Evolutionary conservation across 1,139 yeast genomes (phyloP).

Genomic region (Yamadazyma blattariae): DNA sequence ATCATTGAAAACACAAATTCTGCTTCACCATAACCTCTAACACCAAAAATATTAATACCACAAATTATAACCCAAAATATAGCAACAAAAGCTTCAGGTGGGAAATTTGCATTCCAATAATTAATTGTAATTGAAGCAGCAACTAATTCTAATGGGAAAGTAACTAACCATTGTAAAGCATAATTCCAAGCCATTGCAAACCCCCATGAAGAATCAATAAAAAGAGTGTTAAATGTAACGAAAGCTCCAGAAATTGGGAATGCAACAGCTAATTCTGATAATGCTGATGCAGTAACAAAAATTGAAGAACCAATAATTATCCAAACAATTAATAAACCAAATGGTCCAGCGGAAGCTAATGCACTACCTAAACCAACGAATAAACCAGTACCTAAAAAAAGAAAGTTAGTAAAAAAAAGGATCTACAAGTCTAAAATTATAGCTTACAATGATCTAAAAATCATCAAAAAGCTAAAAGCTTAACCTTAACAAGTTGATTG

Average conservation of each 20-base stretch:
- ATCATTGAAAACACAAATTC: constrained; percentile 29
- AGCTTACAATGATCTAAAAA: too few relatives aligned
- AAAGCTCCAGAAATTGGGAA: constrained; percentile 42
- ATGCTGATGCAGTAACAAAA: constrained; percentile 33
- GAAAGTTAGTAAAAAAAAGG: constrained; percentile 6
- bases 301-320: constrained; percentile 28
- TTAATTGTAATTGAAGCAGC: constrained; percentile 37
- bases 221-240: constrained; percentile 35
- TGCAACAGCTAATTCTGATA: constrained; percentile 38
- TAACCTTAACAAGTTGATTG: too few relatives aligned
- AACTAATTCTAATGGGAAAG: constrained; percentile 37
- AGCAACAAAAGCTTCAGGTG: constrained; percentile 31
- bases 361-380: constrained; percentile 36
- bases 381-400: constrained; percentile 25
- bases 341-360: constrained; percentile 35
- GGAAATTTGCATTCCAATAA: constrained; percentile 25
- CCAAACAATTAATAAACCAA: constrained; percentile 34
- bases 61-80: constrained; percentile 29
- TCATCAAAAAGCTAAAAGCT: too few relatives aligned
- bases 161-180: constrained; percentile 39
- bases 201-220: constrained; percentile 35
- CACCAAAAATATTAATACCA: constrained; percentile 32
- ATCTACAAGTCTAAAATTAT: too few relatives aligned
- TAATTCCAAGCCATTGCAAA: constrained; percentile 45
- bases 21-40: constrained; percentile 36